Conservation (phyloP, 164 flowering plant species). For the Magnolia officinalis region DNA sequence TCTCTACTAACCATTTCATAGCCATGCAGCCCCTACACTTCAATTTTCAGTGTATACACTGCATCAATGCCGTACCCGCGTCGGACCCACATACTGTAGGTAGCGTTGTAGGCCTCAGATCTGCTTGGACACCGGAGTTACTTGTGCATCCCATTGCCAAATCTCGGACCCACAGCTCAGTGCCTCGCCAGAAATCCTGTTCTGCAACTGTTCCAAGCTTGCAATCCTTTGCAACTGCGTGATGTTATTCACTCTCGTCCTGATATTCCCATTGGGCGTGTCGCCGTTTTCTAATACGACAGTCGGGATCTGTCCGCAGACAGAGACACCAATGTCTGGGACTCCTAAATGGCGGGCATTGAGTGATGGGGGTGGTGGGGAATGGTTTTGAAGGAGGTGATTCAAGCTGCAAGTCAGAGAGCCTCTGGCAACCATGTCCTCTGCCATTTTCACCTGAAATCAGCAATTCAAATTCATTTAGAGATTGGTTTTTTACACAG, state of each 20-base stretch:
- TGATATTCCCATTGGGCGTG: neutral
- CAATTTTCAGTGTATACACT: no score
- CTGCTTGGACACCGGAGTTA: neutral
- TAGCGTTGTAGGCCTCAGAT: neutral
- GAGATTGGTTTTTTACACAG: no score
- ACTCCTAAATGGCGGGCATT: neutral
- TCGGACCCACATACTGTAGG: no score
- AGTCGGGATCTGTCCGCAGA: neutral
- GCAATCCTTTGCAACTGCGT: neutral
- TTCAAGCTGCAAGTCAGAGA: constrained; percentile 9
- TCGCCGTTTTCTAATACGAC: neutral
- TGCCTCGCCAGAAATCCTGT: neutral
- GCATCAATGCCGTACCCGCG: no score
- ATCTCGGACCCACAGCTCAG: neutral
- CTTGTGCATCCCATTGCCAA: neutral
- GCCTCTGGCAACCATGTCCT: constrained; percentile 9
- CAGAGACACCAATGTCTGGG: neutral
- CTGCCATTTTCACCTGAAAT: constrained; percentile 14
- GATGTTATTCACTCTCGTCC: neutral
- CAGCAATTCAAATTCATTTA: neutral
- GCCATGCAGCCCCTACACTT: no score
- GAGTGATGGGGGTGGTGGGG: neutral
- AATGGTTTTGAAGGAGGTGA: constrained; percentile 8
- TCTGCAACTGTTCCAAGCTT: neutral
- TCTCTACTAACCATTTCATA: no score